Base-by-base conservation (phyloP, 2,329 filamentous ascomycete species). In the Dryadomyces sulphureus region DNA sequence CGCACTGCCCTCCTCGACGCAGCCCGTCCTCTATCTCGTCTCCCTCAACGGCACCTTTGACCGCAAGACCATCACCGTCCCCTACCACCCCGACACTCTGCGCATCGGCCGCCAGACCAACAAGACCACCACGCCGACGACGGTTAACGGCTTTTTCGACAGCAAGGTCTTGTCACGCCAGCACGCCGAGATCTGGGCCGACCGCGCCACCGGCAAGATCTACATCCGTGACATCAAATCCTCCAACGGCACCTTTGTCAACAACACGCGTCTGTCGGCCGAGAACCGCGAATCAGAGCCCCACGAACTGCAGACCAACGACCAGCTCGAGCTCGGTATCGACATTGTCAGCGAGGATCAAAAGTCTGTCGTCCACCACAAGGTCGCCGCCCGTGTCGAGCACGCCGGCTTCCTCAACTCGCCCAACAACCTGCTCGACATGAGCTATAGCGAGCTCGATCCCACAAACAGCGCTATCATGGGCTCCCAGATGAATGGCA, bases 341-440 rank as follows among this genome's bases (percentile, higher is more conserved):
- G 92, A 98, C 59, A 98, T 98, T 58, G 90, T 98, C 44, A 94
- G 87, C 62, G 92, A 98, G 62, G 92, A 98, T 60, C 90, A 96
- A 61, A 96, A 94, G 66, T 95, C 89, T 0, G 88, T 98, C 24
- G 89, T 98, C 14, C 92, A 98, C 59, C 92, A 96, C 67, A 98
- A 98, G 60, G 92, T 98, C 41, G 89, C 90, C 19, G 89, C 92
- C 47, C 93, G 93, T 60, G 88, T 98, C 47, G 92, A 98, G 61
- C 87, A 95, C 65, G 88, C 92, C 35, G 92, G 92, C 7, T 82
- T 90, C 52, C 76, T 89, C 52, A 80, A 75, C 39, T 75, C 81
- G 11, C 75, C 79, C 8, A 84, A 75, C 55, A 93, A 84, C 57
- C 75, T 89, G 41, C 64, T 93, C 54, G 88, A 94, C 58, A 79